Conservation (phyloP, 345 rosid genomes). For the Salix caprea region DNA sequence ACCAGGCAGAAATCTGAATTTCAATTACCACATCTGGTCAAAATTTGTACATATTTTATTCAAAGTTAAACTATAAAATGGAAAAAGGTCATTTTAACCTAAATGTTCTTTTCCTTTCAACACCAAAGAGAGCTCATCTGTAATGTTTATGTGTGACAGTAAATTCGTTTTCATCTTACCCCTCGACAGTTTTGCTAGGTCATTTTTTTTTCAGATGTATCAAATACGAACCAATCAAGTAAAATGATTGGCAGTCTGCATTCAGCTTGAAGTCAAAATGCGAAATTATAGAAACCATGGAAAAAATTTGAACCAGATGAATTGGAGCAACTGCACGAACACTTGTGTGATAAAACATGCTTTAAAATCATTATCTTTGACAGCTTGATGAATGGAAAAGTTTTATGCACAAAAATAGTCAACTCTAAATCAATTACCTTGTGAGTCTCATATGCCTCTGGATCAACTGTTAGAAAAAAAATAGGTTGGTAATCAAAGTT, state of each 20-base stretch:
- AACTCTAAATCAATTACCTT: constrained; percentile 46
- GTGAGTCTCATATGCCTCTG: constrained; percentile 58
- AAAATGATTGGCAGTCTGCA: background rate
- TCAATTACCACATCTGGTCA: too few relatives aligned
- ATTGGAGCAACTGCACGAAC: background rate
- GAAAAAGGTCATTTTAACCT: too few relatives aligned
- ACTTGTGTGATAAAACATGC: too few relatives aligned
- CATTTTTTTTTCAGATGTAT: background rate
- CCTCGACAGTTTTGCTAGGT: background rate
- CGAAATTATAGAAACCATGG: background rate
- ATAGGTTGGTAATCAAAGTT: constrained; percentile 5
- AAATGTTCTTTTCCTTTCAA: too few relatives aligned
- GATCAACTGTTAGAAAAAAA: constrained; percentile 50
- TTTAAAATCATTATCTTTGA: too few relatives aligned
- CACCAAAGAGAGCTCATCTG: too few relatives aligned
- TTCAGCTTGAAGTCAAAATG: background rate
- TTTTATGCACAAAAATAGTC: too few relatives aligned
- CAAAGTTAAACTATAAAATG: too few relatives aligned
- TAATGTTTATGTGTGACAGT: too few relatives aligned
- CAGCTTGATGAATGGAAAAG: too few relatives aligned
- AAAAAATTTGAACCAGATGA: background rate
- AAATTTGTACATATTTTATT: too few relatives aligned
- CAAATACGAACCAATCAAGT: background rate
- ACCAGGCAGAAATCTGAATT: too few relatives aligned
- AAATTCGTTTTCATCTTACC: background rate